These are phyloP conservation scores for Oenanthe javanica DNA, from an alignment of 140 eudicot species.

Conservation along the genomic window DNA sequence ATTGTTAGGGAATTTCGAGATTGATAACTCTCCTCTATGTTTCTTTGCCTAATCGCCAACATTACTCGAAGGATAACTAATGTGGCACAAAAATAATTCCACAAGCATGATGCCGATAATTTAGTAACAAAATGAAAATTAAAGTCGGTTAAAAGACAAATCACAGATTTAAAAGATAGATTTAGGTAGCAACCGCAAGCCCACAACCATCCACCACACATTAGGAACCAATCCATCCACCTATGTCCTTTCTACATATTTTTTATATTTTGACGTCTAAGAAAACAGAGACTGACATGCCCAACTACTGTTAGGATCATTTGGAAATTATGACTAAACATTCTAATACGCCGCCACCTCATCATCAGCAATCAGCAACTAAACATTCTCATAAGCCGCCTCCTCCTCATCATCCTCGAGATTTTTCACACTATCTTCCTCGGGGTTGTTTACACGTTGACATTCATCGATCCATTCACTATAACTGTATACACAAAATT, in stretches of 20 bases:
- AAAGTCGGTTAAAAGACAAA: neutral
- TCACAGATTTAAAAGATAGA: neutral
- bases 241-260: neutral
- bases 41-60: too few relatives aligned
- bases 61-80: too few relatives aligned
- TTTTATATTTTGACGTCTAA: neutral
- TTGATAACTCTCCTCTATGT: too few relatives aligned
- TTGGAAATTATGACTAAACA: neutral
- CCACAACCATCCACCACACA: neutral
- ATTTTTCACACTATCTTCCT: slow-evolving; percentile 30
- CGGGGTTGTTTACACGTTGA: slow-evolving; percentile 46
- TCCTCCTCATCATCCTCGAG: slow-evolving; percentile 1
- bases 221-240: neutral
- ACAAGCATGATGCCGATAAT: neutral
- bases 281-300: neutral
- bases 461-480: slow-evolving; percentile 71
- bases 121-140: neutral
- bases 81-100: too few relatives aligned
- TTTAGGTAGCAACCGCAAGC: neutral
- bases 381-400: slow-evolving; percentile 10
- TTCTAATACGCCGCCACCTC: slow-evolving; percentile 8
- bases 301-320: neutral
- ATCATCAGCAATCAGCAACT: neutral
- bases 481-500: slow-evolving; percentile 26
- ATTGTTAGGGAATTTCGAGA: too few relatives aligned